A percentile compares a stretch with the other conserved stretches of the same genome.
phyloP scores from a whole-genome alignment of 306 rosid species.

The Castanea crenata region DNA sequence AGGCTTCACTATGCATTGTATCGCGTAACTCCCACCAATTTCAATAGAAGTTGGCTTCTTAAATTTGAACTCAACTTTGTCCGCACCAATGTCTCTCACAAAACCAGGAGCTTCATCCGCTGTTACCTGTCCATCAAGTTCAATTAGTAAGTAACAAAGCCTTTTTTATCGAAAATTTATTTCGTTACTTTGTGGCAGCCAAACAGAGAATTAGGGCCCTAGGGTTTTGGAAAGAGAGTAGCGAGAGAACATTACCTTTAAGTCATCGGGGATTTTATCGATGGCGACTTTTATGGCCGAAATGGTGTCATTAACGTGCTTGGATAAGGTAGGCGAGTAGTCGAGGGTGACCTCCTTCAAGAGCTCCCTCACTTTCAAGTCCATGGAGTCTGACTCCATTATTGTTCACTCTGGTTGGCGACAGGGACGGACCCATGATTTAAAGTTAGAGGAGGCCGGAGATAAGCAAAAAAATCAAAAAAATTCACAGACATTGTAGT shows the following conservation, averaged over 20 bases:
- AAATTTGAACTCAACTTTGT: conserved; percentile 81
- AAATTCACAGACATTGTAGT: no score
- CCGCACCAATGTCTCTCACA: conserved; percentile 81
- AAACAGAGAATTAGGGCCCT: not conserved
- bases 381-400: conserved; percentile 31
- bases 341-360: conserved; percentile 60
- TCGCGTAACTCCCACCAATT: conserved; percentile 72
- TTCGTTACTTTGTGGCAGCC: not conserved
- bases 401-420: no score
- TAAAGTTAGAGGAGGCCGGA: no score
- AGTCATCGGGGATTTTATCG: conserved; percentile 53
- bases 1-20: conserved; percentile 57
- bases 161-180: not conserved
- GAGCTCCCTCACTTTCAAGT: conserved; percentile 60
- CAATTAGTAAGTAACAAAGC: not conserved
- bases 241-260: conserved; percentile 31
- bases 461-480: not conserved
- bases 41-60: conserved; percentile 58
- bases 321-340: conserved; percentile 33
- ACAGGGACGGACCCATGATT: no score
- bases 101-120: conserved; percentile 64
- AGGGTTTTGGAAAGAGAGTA: not conserved
- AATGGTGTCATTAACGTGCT: conserved; percentile 54
- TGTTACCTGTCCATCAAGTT: conserved; percentile 48
- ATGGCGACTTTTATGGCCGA: conserved; percentile 51